These are phyloP conservation scores for Pleurotus salmoneostramineus DNA, from an alignment of 768 basidiomycete genomes.

Conservation along the genomic window DNA sequence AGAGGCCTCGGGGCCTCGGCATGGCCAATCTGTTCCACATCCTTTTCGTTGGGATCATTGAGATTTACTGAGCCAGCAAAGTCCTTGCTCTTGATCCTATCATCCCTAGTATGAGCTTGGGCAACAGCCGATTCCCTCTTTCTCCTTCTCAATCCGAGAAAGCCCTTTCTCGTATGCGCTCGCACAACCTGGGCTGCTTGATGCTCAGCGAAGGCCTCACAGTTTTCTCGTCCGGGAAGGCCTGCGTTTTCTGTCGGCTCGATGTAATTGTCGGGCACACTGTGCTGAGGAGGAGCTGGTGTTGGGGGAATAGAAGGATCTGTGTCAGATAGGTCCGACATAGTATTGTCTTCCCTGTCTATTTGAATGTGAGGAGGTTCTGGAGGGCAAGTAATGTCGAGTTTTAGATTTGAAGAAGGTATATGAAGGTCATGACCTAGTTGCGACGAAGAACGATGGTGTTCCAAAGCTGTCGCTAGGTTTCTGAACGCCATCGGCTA, in stretches of 20 bases:
- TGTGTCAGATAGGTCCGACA: constrained; percentile 13
- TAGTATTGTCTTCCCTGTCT: neutral
- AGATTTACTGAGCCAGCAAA: neutral
- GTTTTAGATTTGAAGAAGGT: constrained; percentile 16
- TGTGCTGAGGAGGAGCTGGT: constrained; percentile 20
- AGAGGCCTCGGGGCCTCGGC: constrained; percentile 12
- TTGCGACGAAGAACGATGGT: constrained; percentile 31
- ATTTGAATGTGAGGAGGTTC: neutral
- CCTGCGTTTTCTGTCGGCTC: constrained; percentile 64
- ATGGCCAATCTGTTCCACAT: constrained; percentile 11
- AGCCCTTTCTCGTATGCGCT: constrained; percentile 33
- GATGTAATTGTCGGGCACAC: constrained; percentile 53
- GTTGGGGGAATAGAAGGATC: constrained; percentile 15
- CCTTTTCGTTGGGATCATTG: constrained; percentile 17
- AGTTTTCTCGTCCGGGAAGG: constrained; percentile 34
- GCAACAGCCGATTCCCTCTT: constrained; percentile 9
- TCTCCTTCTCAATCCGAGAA: neutral
- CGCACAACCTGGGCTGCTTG: constrained; percentile 40
- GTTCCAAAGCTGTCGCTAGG: constrained; percentile 48
- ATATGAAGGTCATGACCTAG: constrained; percentile 15
- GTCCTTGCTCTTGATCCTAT: constrained; percentile 13
- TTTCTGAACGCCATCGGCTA: constrained; percentile 48
- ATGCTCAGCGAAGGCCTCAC: constrained; percentile 18
- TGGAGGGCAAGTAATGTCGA: neutral
- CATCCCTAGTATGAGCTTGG: neutral